phyloP scores from a whole-genome alignment of 306 rosid species.

The Spatholobus suberectus region DNA sequence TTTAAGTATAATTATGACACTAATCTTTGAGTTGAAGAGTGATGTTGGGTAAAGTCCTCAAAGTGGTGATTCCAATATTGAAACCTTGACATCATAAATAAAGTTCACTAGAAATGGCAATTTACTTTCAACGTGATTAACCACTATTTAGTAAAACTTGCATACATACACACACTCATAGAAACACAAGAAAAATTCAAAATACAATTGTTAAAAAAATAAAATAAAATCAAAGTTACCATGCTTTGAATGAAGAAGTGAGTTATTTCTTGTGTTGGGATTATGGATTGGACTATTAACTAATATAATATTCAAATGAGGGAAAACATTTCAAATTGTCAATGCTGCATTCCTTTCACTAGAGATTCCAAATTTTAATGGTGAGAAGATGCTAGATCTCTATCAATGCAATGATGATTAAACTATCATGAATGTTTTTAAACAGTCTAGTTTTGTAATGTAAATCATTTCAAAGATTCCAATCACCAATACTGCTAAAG shows the following conservation, averaged over 20 bases:
- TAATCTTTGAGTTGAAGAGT: background rate
- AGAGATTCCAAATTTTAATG: background rate
- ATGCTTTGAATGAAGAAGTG: background rate
- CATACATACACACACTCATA: background rate
- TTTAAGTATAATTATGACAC: background rate
- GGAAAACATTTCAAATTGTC: background rate
- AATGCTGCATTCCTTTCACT: background rate
- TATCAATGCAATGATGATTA: constrained; percentile 5
- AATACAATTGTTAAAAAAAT: background rate
- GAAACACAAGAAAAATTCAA: background rate
- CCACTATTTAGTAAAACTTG: background rate
- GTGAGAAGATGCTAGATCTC: background rate
- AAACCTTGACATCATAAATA: background rate
- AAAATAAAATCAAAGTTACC: no score
- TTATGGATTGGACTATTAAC: background rate
- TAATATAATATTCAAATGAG: background rate
- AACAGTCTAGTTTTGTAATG: background rate
- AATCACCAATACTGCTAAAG: background rate
- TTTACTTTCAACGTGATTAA: background rate
- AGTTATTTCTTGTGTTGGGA: background rate
- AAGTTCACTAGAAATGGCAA: background rate
- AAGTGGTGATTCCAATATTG: background rate
- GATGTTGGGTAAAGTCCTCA: background rate
- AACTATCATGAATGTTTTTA: background rate
- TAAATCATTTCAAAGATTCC: no score